Evolutionary conservation across 2,329 filamentous ascomycete genomes (phyloP).

Genomic region (Microdochium paspali): DNA sequence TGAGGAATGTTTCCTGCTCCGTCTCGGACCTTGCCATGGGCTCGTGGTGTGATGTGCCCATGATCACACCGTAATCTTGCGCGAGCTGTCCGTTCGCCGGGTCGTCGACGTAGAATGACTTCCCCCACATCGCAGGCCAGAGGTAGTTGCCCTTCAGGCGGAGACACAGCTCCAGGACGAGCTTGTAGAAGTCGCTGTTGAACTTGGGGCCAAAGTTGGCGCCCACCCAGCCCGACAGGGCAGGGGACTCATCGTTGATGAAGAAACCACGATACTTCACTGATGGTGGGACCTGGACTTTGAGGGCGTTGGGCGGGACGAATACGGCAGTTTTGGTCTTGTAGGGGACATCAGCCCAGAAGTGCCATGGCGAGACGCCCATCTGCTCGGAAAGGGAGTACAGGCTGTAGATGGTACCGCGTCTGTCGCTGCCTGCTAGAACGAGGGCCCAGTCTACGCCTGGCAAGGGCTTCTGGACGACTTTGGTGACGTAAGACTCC

Average conservation of each 20-base stretch:
- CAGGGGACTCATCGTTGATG: slow-evolving; percentile 62
- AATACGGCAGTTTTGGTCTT: slow-evolving; percentile 43
- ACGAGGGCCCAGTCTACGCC: slow-evolving; percentile 51
- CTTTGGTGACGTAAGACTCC: slow-evolving; percentile 56
- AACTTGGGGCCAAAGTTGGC: slow-evolving; percentile 33
- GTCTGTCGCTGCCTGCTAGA: slow-evolving; percentile 54
- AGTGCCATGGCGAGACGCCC: slow-evolving; percentile 63
- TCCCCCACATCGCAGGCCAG: slow-evolving; percentile 64
- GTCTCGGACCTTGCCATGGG: slow-evolving; percentile 50
- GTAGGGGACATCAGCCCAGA: slow-evolving; percentile 53
- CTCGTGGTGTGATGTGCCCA: slow-evolving; percentile 66
- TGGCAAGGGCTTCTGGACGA: slow-evolving; percentile 48
- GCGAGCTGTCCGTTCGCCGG: slow-evolving; percentile 57
- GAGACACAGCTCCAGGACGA: slow-evolving; percentile 62
- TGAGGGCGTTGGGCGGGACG: slow-evolving; percentile 34
- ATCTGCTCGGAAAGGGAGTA: slow-evolving; percentile 76
- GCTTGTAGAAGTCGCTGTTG: slow-evolving; percentile 56
- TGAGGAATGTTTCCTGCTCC: slow-evolving; percentile 15
- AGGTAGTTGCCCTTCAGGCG: slow-evolving; percentile 64
- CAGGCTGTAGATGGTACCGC: slow-evolving; percentile 58
- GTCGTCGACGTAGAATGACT: slow-evolving; percentile 66
- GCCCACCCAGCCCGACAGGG: slow-evolving; percentile 55
- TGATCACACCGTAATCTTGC: slow-evolving; percentile 65
- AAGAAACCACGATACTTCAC: slow-evolving; percentile 62
- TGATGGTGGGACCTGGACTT: slow-evolving; percentile 45